Evolutionary conservation across 345 rosid genomes (phyloP), one percentile per base, ranked within the genome.

Genomic region (Boechera stricta): DNA sequence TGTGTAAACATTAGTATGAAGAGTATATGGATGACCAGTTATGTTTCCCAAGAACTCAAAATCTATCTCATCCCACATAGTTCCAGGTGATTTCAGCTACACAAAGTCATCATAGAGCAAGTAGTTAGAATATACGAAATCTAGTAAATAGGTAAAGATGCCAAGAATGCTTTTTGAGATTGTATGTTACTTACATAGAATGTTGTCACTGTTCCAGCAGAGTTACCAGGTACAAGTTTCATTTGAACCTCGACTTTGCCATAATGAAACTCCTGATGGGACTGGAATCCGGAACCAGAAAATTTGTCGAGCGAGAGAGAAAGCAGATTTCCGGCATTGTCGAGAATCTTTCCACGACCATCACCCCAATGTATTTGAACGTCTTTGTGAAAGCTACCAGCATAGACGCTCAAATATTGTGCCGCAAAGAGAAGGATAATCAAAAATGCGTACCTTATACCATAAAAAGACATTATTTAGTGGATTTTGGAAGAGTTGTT

Each of bases 201-300:
- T 16, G 54, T 49, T 49, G 54, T 49, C 5, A 49, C 54, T 3
- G 54, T 49, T 49, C 54, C 54, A 18, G 54, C 54, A 49, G 54
- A 49, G 54, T 49, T 49, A 49, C 54, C 54, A 49, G 54, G 54
- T 7, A 49, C 54, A 49, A 49, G 54, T 49, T 49, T 49, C 54
- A 49, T 49, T 49, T 49, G 28, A 49, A 49, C 26, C 11, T 49
- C 54, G 1, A 49, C 54, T 49, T 49, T 49, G 5, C 54, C 54
- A 49, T 49, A 49, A 16, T 18, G 54, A 18, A 49, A 49, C 54
- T 49, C 54, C 3, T 49, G 54, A 8, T 49, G 54, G 28, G 54
- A 49, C 26, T 49, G 54, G 4, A 49, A 49, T 18, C 54, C 54
- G 11, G 54, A 49, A 49, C 54, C 54, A 3, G 54, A 49, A 11